phyloP scores from a whole-genome alignment of 805 yeast genomes.

The Wickerhamiella siamensis region DNA sequence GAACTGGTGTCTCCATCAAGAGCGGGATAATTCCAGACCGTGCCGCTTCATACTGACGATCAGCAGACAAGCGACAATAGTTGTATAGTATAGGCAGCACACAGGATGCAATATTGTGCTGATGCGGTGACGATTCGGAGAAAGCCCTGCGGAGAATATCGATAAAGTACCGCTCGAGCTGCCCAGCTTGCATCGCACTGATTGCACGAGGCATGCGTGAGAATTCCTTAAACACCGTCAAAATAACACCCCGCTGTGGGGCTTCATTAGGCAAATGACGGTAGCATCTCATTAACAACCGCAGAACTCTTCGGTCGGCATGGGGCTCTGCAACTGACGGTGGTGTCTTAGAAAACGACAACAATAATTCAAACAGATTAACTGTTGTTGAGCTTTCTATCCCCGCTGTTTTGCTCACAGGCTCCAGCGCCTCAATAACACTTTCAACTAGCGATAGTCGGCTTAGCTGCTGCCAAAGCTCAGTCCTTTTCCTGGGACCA shows the following conservation, averaged over 20 bases:
- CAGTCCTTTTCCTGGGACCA: constrained; percentile 15
- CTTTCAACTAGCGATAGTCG: constrained; percentile 9
- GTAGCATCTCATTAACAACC: constrained; percentile 22
- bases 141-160: constrained; percentile 18
- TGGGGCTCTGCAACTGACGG: constrained; percentile 27
- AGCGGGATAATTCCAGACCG: constrained; percentile 34
- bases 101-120: constrained; percentile 30
- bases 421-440: constrained; percentile 8
- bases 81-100: constrained; percentile 38
- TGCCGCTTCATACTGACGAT: constrained; percentile 34
- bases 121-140: constrained; percentile 5
- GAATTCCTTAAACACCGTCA: constrained; percentile 30
- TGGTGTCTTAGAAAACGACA: constrained; percentile 29
- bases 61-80: constrained; percentile 35
- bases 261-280: constrained; percentile 11
- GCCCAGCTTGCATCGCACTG: constrained; percentile 22
- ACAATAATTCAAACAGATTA: constrained; percentile 26
- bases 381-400: constrained; percentile 28
- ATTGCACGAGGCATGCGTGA: constrained; percentile 21
- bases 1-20: constrained; percentile 28
- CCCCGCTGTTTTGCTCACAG: constrained; percentile 1
- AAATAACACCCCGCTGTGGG: constrained; percentile 28
- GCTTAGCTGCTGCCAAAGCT: constrained; percentile 17
- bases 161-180: constrained; percentile 33
- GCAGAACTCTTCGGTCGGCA: constrained; percentile 23